Conservation (phyloP, 208 protist genomes). For the Acanthamoeba culbertsoni region DNA sequence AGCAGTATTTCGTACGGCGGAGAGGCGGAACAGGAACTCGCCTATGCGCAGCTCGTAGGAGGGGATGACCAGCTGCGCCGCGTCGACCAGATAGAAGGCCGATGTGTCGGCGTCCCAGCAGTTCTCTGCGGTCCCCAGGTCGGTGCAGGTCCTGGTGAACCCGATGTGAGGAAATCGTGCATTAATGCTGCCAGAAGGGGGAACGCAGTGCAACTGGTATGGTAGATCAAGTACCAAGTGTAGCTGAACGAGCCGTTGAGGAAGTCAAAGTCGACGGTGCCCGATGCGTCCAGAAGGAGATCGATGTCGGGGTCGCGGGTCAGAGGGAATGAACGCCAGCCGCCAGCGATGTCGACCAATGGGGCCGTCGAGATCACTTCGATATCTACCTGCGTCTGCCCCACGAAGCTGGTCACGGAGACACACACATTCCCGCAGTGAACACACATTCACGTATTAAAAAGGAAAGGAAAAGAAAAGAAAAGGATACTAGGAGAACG, state of each 20-base stretch:
- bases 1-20: not conserved
- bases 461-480: too few relatives aligned
- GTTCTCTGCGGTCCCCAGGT: not conserved
- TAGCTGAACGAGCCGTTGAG: not conserved
- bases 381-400: not conserved
- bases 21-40: not conserved
- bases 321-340: not conserved
- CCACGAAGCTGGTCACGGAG: not conserved
- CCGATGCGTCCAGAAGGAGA: not conserved
- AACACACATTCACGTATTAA: too few relatives aligned
- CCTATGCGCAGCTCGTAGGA: constrained; percentile 17
- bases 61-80: not conserved
- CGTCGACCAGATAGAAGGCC: not conserved
- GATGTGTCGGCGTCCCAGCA: not conserved
- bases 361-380: not conserved
- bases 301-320: not conserved
- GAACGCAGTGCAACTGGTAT: too few relatives aligned
- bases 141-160: not conserved
- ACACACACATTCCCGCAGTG: too few relatives aligned
- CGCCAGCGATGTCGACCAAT: not conserved
- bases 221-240: too few relatives aligned
- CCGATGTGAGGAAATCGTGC: too few relatives aligned
- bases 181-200: too few relatives aligned
- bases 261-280: not conserved
- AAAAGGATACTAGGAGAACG: too few relatives aligned